A percentile compares a stretch with the other conserved stretches of the same genome.
Conservation (phyloP, 352 stramenopile species). For the Thalassiosira oceanica region DNA sequence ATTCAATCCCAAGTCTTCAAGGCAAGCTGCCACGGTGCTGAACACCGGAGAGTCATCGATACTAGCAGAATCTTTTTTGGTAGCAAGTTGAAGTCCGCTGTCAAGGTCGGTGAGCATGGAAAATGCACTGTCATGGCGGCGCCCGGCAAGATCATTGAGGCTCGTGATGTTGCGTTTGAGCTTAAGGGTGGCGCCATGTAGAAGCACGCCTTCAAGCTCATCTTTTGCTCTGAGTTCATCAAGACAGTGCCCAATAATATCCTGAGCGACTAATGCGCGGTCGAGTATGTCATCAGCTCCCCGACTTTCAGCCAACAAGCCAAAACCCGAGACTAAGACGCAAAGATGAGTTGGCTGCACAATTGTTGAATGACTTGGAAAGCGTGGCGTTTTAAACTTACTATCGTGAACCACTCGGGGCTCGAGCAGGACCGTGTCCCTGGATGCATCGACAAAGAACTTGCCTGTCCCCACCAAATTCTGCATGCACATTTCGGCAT, state of each 20-base stretch:
- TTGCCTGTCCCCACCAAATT: slow-evolving; percentile 48
- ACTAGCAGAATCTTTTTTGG: background rate
- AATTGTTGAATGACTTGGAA: too few species aligned
- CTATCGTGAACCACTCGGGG: slow-evolving; percentile 10
- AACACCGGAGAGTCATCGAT: slow-evolving; percentile 6
- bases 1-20: slow-evolving; percentile 64
- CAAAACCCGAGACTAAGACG: slow-evolving; percentile 64
- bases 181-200: slow-evolving; percentile 49
- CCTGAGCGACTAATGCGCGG: slow-evolving; percentile 44
- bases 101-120: slow-evolving; percentile 43
- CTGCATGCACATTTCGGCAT: slow-evolving; percentile 70
- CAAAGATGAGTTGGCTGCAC: too few species aligned
- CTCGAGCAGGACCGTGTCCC: too few species aligned
- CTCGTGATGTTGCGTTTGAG: slow-evolving; percentile 54
- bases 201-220: slow-evolving; percentile 56
- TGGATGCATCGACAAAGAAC: slow-evolving; percentile 42
- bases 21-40: slow-evolving; percentile 28
- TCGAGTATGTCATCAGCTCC: slow-evolving; percentile 34
- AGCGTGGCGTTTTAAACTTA: too few species aligned
- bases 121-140: slow-evolving; percentile 23
- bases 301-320: slow-evolving; percentile 19
- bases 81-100: slow-evolving; percentile 17
- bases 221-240: slow-evolving; percentile 59
- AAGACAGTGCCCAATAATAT: slow-evolving; percentile 52
- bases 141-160: slow-evolving; percentile 25